These are phyloP conservation scores for Plasmodium coatneyi DNA, from an alignment of 169 alveolate species.

Conservation along the genomic window DNA sequence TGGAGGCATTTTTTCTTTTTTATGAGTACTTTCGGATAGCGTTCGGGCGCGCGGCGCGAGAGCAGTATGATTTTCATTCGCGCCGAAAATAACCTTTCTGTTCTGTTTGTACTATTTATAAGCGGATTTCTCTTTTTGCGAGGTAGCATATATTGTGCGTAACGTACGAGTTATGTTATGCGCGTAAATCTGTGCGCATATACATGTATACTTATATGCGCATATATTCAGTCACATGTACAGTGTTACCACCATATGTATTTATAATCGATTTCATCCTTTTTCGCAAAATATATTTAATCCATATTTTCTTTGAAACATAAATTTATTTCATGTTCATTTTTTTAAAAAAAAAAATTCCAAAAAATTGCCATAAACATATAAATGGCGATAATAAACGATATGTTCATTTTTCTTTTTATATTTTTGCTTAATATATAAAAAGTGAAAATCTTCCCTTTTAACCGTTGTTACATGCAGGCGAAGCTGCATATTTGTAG, in stretches of 20 bases:
- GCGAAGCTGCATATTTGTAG: neutral
- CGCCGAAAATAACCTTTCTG: neutral
- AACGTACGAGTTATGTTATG: neutral
- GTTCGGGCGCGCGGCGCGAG: neutral
- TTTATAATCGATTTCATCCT: neutral
- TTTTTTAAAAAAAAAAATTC: neutral
- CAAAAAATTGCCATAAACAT: neutral
- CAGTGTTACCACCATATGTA: neutral
- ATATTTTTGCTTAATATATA: neutral
- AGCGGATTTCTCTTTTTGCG: neutral
- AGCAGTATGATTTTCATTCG: neutral
- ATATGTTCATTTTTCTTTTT: neutral
- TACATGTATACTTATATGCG: too few species aligned
- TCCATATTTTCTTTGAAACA: neutral
- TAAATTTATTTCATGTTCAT: neutral
- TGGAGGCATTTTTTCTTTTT: conserved; percentile 1
- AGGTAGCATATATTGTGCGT: neutral
- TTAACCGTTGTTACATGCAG: neutral
- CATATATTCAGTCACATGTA: neutral
- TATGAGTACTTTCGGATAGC: neutral
- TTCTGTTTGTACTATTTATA: neutral
- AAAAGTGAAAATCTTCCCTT: neutral
- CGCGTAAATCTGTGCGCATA: neutral
- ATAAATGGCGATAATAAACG: neutral
- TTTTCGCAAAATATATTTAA: neutral